These are phyloP conservation scores for Curvularia sp. DNA, from an alignment of 2,329 filamentous ascomycete species.

Conservation along the genomic window DNA sequence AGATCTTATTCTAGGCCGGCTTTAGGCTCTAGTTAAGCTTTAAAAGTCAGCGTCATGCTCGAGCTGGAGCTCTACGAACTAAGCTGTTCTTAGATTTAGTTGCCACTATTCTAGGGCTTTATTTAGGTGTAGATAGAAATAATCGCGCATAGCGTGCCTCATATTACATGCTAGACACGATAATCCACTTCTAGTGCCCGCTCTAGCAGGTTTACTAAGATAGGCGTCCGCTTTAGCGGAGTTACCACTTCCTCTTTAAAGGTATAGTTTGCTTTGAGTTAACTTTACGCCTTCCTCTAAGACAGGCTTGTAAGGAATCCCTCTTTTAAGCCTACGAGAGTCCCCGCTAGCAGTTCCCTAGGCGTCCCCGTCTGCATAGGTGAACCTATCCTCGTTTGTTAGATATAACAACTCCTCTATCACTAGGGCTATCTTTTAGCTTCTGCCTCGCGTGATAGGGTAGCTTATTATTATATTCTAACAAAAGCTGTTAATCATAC, in stretches of 20 bases:
- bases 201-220: background rate
- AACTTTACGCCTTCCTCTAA: background rate
- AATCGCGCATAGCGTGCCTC: background rate
- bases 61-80: background rate
- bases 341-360: background rate
- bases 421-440: background rate
- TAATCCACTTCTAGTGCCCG: background rate
- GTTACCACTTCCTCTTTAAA: background rate
- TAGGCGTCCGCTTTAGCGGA: background rate
- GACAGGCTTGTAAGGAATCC: background rate
- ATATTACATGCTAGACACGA: background rate
- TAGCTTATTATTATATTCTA: background rate
- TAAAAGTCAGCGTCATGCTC: background rate
- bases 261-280: background rate
- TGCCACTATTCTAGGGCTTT: background rate
- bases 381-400: background rate
- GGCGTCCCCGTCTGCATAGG: background rate
- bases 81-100: background rate
- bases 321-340: background rate
- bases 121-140: background rate
- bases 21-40: background rate
- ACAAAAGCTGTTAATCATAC: background rate
- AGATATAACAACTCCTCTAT: background rate
- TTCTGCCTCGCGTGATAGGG: too few relatives aligned
- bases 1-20: background rate